Conservation (phyloP, 257 asterid genomes). For the Jasminum sambac region DNA sequence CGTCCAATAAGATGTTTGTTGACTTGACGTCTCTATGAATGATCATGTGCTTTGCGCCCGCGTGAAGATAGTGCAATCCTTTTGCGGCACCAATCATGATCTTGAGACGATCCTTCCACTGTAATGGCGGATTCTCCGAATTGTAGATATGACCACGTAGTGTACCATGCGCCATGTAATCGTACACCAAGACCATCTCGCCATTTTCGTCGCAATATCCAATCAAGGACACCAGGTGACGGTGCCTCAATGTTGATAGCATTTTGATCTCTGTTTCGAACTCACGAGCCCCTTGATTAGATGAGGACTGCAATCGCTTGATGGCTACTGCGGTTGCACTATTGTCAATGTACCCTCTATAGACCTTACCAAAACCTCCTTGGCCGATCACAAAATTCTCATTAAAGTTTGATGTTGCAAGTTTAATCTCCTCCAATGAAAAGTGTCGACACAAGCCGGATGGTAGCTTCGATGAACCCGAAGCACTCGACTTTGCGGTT, state of each 20-base stretch:
- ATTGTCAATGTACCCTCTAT: constrained; percentile 44
- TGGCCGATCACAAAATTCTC: constrained; percentile 39
- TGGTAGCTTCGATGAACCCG: constrained; percentile 35
- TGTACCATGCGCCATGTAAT: constrained; percentile 62
- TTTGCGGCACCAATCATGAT: constrained; percentile 66
- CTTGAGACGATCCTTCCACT: constrained; percentile 57
- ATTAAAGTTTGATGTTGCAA: constrained; percentile 46
- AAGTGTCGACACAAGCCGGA: constrained; percentile 38
- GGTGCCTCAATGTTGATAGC: constrained; percentile 60
- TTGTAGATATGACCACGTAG: constrained; percentile 52
- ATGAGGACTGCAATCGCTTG: constrained; percentile 47
- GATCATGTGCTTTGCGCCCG: constrained; percentile 41
- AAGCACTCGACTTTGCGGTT: constrained; percentile 24
- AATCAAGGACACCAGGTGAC: constrained; percentile 60
- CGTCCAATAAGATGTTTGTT: constrained; percentile 60
- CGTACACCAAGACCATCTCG: constrained; percentile 75
- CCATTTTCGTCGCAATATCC: constrained; percentile 59
- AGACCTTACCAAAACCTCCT: constrained; percentile 70
- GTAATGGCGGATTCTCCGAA: constrained; percentile 36
- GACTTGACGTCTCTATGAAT: constrained; percentile 78
- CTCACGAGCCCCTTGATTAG: constrained; percentile 56
- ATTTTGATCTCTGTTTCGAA: constrained; percentile 63
- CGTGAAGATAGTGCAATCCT: constrained; percentile 64
- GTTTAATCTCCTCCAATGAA: constrained; percentile 44
- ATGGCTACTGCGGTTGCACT: constrained; percentile 43